These are phyloP conservation scores for Tolypocladium album DNA, from an alignment of 2,329 filamentous ascomycete genomes.

Conservation along the genomic window DNA sequence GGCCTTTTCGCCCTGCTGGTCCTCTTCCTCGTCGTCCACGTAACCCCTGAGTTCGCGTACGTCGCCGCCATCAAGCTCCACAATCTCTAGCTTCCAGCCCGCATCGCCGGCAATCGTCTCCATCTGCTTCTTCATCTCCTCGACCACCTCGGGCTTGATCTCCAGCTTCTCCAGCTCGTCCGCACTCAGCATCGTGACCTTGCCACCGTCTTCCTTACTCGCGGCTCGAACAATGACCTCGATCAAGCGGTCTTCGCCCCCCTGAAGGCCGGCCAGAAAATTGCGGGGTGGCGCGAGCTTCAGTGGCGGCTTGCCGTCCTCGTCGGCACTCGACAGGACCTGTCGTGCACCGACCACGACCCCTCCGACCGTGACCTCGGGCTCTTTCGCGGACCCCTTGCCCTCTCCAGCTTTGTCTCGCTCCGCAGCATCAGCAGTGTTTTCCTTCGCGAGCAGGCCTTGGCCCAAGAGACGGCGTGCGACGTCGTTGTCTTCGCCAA, in stretches of 20 bases:
- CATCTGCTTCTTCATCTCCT: conserved; percentile 58
- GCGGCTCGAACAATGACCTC: conserved; percentile 34
- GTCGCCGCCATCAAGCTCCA: conserved; percentile 50
- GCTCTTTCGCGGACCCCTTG: conserved; percentile 4
- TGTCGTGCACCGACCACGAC: conserved; percentile 40
- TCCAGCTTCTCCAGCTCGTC: conserved; percentile 60
- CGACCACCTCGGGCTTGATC: conserved; percentile 55
- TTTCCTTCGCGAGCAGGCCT: conserved; percentile 22
- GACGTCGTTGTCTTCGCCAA: conserved; percentile 41
- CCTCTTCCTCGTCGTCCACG: conserved; percentile 42
- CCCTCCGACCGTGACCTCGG: conserved; percentile 37
- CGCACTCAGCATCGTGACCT: conserved; percentile 47
- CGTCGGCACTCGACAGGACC: conserved; percentile 32
- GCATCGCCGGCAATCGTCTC: conserved; percentile 58
- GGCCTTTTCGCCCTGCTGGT: neutral
- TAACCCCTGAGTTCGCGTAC: conserved; percentile 58
- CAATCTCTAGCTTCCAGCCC: conserved; percentile 71
- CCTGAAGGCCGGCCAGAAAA: conserved; percentile 19
- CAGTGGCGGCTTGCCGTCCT: conserved; percentile 34
- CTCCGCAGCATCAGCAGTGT: conserved; percentile 8
- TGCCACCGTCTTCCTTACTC: conserved; percentile 47
- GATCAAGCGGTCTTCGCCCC: conserved; percentile 18
- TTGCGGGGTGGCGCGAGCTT: conserved; percentile 34
- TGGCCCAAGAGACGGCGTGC: conserved; percentile 27
- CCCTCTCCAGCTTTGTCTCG: neutral